phyloP scores from a whole-genome alignment of 2,329 filamentous ascomycete genomes.

The Erysiphe pulchra region DNA sequence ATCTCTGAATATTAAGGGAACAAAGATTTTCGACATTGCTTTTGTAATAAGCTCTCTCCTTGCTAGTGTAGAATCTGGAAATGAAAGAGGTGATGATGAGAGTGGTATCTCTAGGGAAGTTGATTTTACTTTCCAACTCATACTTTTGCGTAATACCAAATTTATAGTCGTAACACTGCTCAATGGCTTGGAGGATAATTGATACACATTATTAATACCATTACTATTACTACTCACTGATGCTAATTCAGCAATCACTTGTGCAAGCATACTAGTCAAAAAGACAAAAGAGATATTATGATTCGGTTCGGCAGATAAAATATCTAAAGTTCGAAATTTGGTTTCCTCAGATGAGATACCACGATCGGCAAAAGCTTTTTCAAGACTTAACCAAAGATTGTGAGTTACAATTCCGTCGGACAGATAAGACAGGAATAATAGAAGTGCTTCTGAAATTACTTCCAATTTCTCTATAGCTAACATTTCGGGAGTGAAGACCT shows the following conservation, averaged over 20 bases:
- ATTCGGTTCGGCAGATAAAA: slow-evolving; percentile 42
- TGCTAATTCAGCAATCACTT: slow-evolving; percentile 27
- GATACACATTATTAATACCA: neutral
- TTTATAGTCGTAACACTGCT: neutral
- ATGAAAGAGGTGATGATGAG: slow-evolving; percentile 7
- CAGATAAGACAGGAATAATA: slow-evolving; percentile 50
- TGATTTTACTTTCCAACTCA: slow-evolving; percentile 9
- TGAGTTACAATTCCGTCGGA: slow-evolving; percentile 55
- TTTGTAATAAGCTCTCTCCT: slow-evolving; percentile 32
- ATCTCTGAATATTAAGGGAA: slow-evolving; percentile 32
- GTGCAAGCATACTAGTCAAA: slow-evolving; percentile 48
- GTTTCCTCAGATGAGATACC: slow-evolving; percentile 25
- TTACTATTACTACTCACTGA: slow-evolving; percentile 12
- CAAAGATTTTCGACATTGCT: slow-evolving; percentile 37
- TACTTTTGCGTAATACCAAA: slow-evolving; percentile 8
- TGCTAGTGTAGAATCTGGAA: slow-evolving; percentile 22
- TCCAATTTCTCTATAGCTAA: slow-evolving; percentile 47
- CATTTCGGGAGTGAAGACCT: slow-evolving; percentile 35
- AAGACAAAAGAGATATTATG: slow-evolving; percentile 83
- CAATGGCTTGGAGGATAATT: neutral
- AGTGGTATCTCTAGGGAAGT: too few species aligned
- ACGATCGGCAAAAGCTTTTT: slow-evolving; percentile 24
- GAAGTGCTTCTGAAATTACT: slow-evolving; percentile 40
- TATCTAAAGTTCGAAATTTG: slow-evolving; percentile 41
- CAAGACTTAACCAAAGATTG: slow-evolving; percentile 43